Percentiles rank a stretch among this genome's conserved stretches.
Evolutionary conservation across 202 grass and related monocot species (phyloP).

Genomic region (Panicum virgatum): DNA sequence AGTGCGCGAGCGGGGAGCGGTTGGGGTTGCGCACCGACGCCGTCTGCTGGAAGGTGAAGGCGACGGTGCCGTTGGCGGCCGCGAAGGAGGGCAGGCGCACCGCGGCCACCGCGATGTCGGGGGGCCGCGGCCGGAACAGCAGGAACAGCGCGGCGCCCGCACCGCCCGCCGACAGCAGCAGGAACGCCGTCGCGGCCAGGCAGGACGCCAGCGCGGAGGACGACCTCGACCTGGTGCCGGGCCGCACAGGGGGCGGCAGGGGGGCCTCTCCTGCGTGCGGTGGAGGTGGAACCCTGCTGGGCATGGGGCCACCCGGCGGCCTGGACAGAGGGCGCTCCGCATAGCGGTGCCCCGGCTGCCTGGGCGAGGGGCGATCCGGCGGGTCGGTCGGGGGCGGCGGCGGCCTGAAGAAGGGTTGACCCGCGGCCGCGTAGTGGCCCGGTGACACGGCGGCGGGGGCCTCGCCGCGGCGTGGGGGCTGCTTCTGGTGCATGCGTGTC

Average conservation of each 20-base stretch:
- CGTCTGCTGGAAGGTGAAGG: constrained; percentile 80
- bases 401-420: background rate
- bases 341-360: background rate
- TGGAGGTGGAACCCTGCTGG: background rate
- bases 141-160: constrained; percentile 55
- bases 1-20: constrained; percentile 82
- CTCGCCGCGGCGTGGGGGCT: background rate
- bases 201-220: constrained; percentile 63
- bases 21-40: constrained; percentile 84
- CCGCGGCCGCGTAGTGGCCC: background rate
- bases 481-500: background rate
- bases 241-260: background rate
- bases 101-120: constrained; percentile 59
- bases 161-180: constrained; percentile 37
- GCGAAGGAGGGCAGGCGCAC: constrained; percentile 66
- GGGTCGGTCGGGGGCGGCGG: background rate
- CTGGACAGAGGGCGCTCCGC: background rate
- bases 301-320: background rate
- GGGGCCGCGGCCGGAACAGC: constrained; percentile 64
- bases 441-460: background rate
- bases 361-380: background rate
- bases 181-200: constrained; percentile 58
- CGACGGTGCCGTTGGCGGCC: constrained; percentile 68
- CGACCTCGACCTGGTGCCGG: too few relatives aligned
- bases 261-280: background rate